Percentiles rank a stretch among this genome's conserved stretches.
These are phyloP conservation scores for Dothiorella sarmentorum DNA, from an alignment of 2,329 filamentous ascomycete genomes.

Conservation along the genomic window DNA sequence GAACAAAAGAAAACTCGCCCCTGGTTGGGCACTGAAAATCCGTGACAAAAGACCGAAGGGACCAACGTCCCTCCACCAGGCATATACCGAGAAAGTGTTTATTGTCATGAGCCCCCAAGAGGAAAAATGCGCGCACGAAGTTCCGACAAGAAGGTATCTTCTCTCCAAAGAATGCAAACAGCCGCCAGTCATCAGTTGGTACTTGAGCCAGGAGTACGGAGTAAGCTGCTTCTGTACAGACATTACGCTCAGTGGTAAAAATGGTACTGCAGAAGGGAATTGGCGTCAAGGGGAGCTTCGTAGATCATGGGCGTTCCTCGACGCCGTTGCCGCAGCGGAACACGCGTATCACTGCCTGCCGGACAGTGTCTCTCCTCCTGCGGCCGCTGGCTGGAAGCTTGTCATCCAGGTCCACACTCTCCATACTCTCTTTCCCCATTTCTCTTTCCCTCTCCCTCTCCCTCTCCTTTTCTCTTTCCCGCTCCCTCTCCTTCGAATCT, in stretches of 20 bases:
- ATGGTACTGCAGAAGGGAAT: background rate
- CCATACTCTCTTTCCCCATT: background rate
- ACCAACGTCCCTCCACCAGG: background rate
- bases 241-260: background rate
- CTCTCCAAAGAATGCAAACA: background rate
- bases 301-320: constrained; percentile 2
- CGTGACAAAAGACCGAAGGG: background rate
- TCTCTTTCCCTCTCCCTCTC: background rate
- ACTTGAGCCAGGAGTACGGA: background rate
- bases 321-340: constrained; percentile 1
- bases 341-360: constrained; percentile 12
- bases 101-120: constrained; percentile 1
- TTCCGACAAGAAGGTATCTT: background rate
- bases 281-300: background rate
- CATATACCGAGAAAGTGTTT: constrained; percentile 6
- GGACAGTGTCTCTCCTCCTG: constrained; percentile 5
- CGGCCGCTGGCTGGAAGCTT: background rate
- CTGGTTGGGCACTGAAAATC: background rate
- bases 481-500: background rate
- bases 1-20: background rate
- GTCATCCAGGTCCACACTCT: background rate
- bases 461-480: background rate
- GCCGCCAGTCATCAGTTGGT: background rate
- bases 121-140: constrained; percentile 4
- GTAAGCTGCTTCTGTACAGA: background rate